phyloP scores from a whole-genome alignment of 164 flowering plant species.

The Aristolochia contorta region DNA sequence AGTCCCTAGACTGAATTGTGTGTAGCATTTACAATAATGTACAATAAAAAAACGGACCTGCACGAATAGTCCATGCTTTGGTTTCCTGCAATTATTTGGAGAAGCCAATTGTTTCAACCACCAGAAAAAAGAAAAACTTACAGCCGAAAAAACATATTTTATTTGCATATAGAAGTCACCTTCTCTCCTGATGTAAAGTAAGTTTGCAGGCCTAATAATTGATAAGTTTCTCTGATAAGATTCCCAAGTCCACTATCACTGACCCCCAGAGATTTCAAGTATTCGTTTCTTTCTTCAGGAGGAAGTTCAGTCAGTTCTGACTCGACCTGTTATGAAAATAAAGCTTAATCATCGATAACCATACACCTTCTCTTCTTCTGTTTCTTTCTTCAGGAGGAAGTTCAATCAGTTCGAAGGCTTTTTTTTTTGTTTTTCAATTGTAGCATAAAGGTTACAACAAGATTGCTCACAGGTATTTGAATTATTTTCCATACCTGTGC shows the following conservation, averaged over 20 bases:
- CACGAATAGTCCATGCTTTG: conserved; percentile 93
- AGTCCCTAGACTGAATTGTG: no score
- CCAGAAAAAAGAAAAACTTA: background rate
- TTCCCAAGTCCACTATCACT: conserved; percentile 92
- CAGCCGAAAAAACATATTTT: background rate
- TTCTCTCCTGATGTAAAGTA: conserved; percentile 96
- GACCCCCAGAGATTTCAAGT: conserved; percentile 74
- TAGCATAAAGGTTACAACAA: no score
- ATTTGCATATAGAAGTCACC: conserved; percentile 27
- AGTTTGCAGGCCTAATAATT: conserved; percentile 72
- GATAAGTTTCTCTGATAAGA: conserved; percentile 83
- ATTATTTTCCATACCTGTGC: conserved; percentile 56
- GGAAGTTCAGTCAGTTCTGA: conserved; percentile 93
- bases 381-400: no score
- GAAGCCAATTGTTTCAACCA: background rate
- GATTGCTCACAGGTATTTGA: background rate
- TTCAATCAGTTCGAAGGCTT: no score
- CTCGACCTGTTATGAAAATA: conserved; percentile 56
- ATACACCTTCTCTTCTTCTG: background rate
- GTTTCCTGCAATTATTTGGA: conserved; percentile 55
- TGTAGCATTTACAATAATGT: background rate
- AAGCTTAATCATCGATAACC: background rate
- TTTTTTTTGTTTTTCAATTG: no score
- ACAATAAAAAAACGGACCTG: conserved; percentile 44
- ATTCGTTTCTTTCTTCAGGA: conserved; percentile 71